Evolutionary conservation across 2,329 filamentous ascomycete species (phyloP), one percentile per base, ranked within the genome.

Genomic region (Acrodontium crateriforme): DNA sequence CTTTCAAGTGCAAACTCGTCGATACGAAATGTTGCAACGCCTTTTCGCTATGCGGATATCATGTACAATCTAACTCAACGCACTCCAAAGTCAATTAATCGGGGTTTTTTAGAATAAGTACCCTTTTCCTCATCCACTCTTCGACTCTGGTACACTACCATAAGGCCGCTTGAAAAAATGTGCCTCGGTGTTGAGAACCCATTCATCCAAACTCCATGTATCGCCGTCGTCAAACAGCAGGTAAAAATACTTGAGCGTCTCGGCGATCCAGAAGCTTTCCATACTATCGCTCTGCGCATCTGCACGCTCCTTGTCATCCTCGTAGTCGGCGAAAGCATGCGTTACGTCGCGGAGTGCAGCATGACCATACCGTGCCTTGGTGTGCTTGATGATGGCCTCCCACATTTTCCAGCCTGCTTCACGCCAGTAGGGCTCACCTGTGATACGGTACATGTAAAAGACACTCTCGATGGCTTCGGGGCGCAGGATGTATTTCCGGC

Each of bases 171-270:
- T 23, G 16, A 69, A 54, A 9, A 64, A 62, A 52, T 70, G 65
- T 19, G 65, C 65, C 38, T 67, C 65, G 0, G 65, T 68, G 42
- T 67, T 69, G 46, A 78, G 55, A 19, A 81, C 72, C 49, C 62
- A 81, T 6, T 78, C 66, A 49, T 83, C 77, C 45, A 82, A 50
- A 44, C 63, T 76, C 23, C 79, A 59, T 16, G 73, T 42, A n/a
- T 67, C 62, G 0, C 78, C 74, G 31, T 74, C 66, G 13, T 72
- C 72, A 50, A 80, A 93, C 27, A 92, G 63, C 31, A 93, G 54
- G 51, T 83, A 93, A 41, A 89, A 92, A 8, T 92, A 92, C 62
- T 92, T 94, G 42, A 93, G 60, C 21, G 83, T 93, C 63, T 93
- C 84, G 3, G 79, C 79, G 12, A 32, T 7, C 34, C 84, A 93